Evolutionary conservation across 352 stramenopile genomes (phyloP).

Genomic region (Sclerospora graminicola): DNA sequence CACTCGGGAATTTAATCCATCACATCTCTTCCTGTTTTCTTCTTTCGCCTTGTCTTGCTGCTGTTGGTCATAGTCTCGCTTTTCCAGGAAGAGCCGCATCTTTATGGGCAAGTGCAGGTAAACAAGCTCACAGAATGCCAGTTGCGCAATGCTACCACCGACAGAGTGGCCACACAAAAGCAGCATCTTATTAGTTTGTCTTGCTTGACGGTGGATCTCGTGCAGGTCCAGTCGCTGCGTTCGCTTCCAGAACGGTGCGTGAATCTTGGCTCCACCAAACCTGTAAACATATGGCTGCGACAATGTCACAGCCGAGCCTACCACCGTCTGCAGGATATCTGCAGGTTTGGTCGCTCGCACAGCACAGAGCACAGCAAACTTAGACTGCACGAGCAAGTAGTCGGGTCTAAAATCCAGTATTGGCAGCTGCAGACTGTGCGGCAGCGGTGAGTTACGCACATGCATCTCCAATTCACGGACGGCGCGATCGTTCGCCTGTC

Average conservation of each 20-base stretch:
- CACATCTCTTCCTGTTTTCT: slow-evolving; percentile 1
- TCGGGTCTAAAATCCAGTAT: slow-evolving; percentile 39
- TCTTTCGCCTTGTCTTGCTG: slow-evolving; percentile 16
- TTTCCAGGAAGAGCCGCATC: slow-evolving; percentile 43
- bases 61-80: slow-evolving; percentile 43
- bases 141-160: slow-evolving; percentile 66
- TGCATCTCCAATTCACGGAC: slow-evolving; percentile 39
- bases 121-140: slow-evolving; percentile 67
- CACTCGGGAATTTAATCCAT: slow-evolving; percentile 14
- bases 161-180: slow-evolving; percentile 79
- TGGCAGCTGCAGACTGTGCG: slow-evolving; percentile 47
- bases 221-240: slow-evolving; percentile 48
- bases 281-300: slow-evolving; percentile 54
- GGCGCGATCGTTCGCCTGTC: slow-evolving; percentile 11
- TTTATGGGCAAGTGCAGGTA: slow-evolving; percentile 52
- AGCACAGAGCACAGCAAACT: slow-evolving; percentile 49
- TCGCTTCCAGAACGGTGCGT: slow-evolving; percentile 69
- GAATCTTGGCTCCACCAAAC: slow-evolving; percentile 65
- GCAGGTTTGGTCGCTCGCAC: slow-evolving; percentile 44
- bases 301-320: slow-evolving; percentile 56
- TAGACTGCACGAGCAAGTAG: slow-evolving; percentile 56
- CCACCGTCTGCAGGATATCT: slow-evolving; percentile 58
- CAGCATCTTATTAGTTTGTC: slow-evolving; percentile 44
- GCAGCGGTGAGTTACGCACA: slow-evolving; percentile 51
- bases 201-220: slow-evolving; percentile 34